Evolutionary conservation across 2,329 filamentous ascomycete genomes (phyloP).

Genomic region (Cladosporium sp.): DNA sequence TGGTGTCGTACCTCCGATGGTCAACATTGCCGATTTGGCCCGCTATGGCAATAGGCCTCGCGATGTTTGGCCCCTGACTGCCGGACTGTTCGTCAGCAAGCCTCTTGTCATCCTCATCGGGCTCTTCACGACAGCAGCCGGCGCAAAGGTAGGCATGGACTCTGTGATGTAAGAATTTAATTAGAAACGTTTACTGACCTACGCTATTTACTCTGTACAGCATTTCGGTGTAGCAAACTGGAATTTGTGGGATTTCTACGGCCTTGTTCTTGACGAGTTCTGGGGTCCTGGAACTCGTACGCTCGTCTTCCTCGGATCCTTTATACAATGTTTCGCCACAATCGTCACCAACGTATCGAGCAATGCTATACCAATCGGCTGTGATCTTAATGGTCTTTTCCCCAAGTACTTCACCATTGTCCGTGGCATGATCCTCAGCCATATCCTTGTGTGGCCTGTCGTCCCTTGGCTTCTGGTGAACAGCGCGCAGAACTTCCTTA

Average conservation of each 20-base stretch:
- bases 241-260: conserved; percentile 50
- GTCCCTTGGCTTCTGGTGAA: conserved; percentile 48
- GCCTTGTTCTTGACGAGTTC: conserved; percentile 42
- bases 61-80: conserved; percentile 37
- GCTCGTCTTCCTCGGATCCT: conserved; percentile 42
- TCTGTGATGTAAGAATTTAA: too few relatives aligned
- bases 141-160: conserved; percentile 23
- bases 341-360: conserved; percentile 47
- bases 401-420: conserved; percentile 47
- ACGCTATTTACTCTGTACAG: neutral
- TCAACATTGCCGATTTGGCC: conserved; percentile 47
- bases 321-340: conserved; percentile 42
- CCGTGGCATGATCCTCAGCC: conserved; percentile 45
- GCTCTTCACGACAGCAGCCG: conserved; percentile 42
- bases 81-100: conserved; percentile 42
- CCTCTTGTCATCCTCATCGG: conserved; percentile 45
- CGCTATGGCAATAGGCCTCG: conserved; percentile 40
- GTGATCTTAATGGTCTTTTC: conserved; percentile 45
- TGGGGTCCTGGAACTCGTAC: conserved; percentile 42
- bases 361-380: conserved; percentile 45
- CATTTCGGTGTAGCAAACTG: conserved; percentile 43
- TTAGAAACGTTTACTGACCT: too few relatives aligned
- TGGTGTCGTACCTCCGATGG: conserved; percentile 32
- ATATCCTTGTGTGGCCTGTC: conserved; percentile 38
- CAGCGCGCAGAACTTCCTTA: conserved; percentile 43